A percentile compares a stretch with the other conserved stretches of the same genome.
Conservation (phyloP, 805 yeast species). For the Teunomyces panamensis region DNA sequence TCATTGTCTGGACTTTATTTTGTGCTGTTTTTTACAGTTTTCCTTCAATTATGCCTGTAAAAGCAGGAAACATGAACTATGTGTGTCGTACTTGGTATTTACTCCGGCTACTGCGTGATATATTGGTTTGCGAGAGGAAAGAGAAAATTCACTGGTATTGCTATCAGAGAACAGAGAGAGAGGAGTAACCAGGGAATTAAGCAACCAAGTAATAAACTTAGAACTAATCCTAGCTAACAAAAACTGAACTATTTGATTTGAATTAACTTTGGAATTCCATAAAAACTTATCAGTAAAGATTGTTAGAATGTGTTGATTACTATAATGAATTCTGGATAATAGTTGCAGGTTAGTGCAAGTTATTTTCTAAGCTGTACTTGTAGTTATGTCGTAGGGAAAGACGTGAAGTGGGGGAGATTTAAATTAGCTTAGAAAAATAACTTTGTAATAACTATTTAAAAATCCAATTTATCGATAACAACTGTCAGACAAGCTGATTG, state of each 20-base stretch:
- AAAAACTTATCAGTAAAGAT: no score
- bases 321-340: no score
- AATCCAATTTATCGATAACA: no score
- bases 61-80: constrained; percentile 63
- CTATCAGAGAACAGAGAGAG: constrained; percentile 19
- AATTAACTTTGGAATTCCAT: no score
- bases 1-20: constrained; percentile 57
- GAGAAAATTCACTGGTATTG: constrained; percentile 16
- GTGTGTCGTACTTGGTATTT: constrained; percentile 50
- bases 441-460: no score
- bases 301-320: no score
- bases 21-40: constrained; percentile 60
- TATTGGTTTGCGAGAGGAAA: constrained; percentile 52
- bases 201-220: constrained; percentile 20
- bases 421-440: no score
- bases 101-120: constrained; percentile 38
- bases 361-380: no score
- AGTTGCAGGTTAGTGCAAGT: no score
- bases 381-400: no score
- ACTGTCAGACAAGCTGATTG: no score
- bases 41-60: constrained; percentile 63
- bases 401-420: no score
- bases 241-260: neutral
- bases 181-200: constrained; percentile 20
- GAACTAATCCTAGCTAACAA: constrained; percentile 17